These are phyloP conservation scores for Cercospora beticola DNA, from an alignment of 2,329 filamentous ascomycete species.

Conservation along the genomic window DNA sequence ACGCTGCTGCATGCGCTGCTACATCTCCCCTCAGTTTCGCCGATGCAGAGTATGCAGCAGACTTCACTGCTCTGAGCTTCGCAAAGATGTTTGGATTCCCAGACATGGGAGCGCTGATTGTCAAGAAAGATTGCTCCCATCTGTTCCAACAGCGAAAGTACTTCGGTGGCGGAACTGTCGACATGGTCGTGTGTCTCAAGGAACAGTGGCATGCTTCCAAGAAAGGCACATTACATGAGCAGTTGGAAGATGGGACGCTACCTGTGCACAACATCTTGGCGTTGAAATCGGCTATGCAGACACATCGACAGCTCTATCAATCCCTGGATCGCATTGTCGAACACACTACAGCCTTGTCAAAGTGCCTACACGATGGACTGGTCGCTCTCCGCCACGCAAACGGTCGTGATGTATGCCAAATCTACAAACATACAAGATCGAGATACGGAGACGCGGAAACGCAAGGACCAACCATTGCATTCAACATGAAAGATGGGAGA, in stretches of 20 bases:
- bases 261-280: slow-evolving; percentile 90
- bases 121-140: slow-evolving; percentile 67
- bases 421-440: slow-evolving; percentile 53
- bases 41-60: slow-evolving; percentile 62
- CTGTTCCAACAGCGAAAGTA: slow-evolving; percentile 68
- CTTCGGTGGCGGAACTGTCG: slow-evolving; percentile 93
- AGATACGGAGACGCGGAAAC: slow-evolving; percentile 21
- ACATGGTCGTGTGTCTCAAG: slow-evolving; percentile 72
- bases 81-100: slow-evolving; percentile 99
- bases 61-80: slow-evolving; percentile 84
- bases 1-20: slow-evolving; percentile 78
- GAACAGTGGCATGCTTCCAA: slow-evolving; percentile 84
- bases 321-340: slow-evolving; percentile 64
- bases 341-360: slow-evolving; percentile 68
- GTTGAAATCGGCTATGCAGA: slow-evolving; percentile 69
- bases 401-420: slow-evolving; percentile 60
- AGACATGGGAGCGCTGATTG: slow-evolving; percentile 80
- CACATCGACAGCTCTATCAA: slow-evolving; percentile 68
- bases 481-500: slow-evolving; percentile 71
- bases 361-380: slow-evolving; percentile 60
- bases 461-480: slow-evolving; percentile 75
- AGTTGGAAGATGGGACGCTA: slow-evolving; percentile 85
- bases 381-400: slow-evolving; percentile 67
- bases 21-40: slow-evolving; percentile 74
- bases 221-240: slow-evolving; percentile 67